Base-by-base conservation (phyloP, 352 stramenopile genomes). In the Globisporangium spiculum region DNA sequence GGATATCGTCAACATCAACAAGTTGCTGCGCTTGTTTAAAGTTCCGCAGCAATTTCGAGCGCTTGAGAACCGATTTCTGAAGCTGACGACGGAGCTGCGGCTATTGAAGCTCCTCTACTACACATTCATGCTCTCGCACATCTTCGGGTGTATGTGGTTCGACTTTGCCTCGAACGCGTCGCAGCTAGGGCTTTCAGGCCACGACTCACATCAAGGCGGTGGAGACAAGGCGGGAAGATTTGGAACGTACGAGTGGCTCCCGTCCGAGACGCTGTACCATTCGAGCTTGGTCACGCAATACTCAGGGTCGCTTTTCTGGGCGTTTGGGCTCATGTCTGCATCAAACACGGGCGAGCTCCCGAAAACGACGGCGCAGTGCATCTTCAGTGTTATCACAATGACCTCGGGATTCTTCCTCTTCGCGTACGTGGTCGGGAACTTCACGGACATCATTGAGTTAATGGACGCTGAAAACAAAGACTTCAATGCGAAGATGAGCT, bases 141-240 rank as follows among this genome's bases (percentile, higher is more conserved):
- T 86, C 24, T 79, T 86, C 24, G 79, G 79, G 1, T 86, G 75
- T 53, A 75, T 82, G 32, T 86, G 72, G 68, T 86, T 81, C 64
- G 71, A 83, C 46, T 86, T 86, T 65, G 78, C 67, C 4, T 73
- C 72, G 5, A 74, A 78, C 20, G 66, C 72, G 6, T 83, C 76
- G 1, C 66, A 55, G 1, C 53, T 80, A 1, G 59, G 36, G 4
- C 38, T 64, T 46, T 52, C 59, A 14, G 24, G 58, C 4, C 58
- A 63, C 16, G 20, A 53, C 6, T 3, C 36, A 7, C 30, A 52
- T 24, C 22, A 24, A 24, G 22, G 22, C 22, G 22, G 22, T 24
- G 22, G 22, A 24, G 22, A 24, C 22, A 24, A 24, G 22, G 22
- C 22, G 22, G 22, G 22, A 0, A 24, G 22, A 24, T 81, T 84